These are phyloP conservation scores for Trametes versicolor DNA, from an alignment of 1,284 basidiomycete species.

Conservation along the genomic window DNA sequence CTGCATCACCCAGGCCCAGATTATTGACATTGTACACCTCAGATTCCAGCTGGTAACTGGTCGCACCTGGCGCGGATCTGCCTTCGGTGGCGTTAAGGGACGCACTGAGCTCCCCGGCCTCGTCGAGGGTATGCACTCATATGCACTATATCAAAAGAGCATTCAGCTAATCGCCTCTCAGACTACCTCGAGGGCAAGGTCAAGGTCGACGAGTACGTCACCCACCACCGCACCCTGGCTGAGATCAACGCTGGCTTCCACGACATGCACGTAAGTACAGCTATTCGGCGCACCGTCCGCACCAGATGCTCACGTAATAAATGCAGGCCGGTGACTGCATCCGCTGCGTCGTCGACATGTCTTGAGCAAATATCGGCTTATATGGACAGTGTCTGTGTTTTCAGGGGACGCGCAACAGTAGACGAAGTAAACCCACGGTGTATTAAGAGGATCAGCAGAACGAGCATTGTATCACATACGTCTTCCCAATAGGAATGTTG, in stretches of 20 bases:
- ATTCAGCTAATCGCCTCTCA: conserved; percentile 36
- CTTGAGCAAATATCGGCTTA: conserved; percentile 13
- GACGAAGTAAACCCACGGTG: conserved; percentile 23
- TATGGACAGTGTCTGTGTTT: conserved; percentile 2
- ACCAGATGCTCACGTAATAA: conserved; percentile 1
- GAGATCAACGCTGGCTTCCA: conserved; percentile 93
- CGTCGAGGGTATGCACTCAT: conserved; percentile 69
- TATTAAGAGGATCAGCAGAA: conserved; percentile 30
- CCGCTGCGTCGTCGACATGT: conserved; percentile 89
- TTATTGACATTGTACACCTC: conserved; percentile 5
- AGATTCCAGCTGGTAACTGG: conserved; percentile 90
- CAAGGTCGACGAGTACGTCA: conserved; percentile 92
- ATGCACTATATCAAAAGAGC: not conserved
- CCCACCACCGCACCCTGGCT: conserved; percentile 78
- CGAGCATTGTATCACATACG: conserved; percentile 27
- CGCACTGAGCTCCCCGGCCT: conserved; percentile 93
- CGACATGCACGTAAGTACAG: conserved; percentile 89
- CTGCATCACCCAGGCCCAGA: too few relatives aligned
- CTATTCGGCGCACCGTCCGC: not conserved
- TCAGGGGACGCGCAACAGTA: conserved; percentile 21
- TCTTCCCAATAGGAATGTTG: conserved; percentile 5
- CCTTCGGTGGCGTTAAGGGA: conserved; percentile 99
- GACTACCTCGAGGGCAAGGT: conserved; percentile 80
- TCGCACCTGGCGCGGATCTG: conserved; percentile 94
- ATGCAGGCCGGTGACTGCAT: conserved; percentile 87